A percentile compares a stretch with the other conserved stretches of the same genome.
phyloP scores from a whole-genome alignment of 371 early-diverging fungal genomes.

The Apophysomyces trapeziformis region DNA sequence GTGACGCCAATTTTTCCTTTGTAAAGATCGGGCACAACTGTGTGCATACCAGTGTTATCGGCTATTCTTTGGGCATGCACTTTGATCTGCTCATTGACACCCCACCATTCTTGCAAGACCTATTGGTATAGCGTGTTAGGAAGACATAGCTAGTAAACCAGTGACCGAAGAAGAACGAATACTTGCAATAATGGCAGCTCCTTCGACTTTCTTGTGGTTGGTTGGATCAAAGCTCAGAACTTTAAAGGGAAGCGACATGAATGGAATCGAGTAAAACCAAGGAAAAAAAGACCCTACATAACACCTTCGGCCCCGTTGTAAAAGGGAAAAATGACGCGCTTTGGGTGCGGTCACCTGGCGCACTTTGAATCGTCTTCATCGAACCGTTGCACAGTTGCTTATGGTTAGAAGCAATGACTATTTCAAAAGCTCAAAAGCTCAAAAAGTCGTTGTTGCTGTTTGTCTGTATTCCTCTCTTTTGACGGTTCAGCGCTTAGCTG shows the following conservation, averaged over 20 bases:
- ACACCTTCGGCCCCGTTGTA: not conserved
- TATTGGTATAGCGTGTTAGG: not conserved
- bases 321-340: too few species aligned
- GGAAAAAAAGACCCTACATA: not conserved
- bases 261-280: not conserved
- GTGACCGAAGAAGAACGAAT: not conserved
- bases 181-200: conserved; percentile 37
- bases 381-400: too few species aligned
- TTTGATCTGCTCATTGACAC: conserved; percentile 49
- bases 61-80: conserved; percentile 52
- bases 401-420: too few species aligned
- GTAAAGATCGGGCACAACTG: conserved; percentile 54
- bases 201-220: conserved; percentile 19
- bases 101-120: conserved; percentile 47
- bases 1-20: conserved; percentile 50
- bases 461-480: too few species aligned
- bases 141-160: not conserved
- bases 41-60: conserved; percentile 46
- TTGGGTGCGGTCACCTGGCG: too few species aligned
- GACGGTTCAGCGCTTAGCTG: too few species aligned
- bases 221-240: conserved; percentile 25
- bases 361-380: too few species aligned
- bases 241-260: conserved; percentile 22
- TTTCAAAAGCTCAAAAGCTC: too few species aligned
- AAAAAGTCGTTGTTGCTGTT: too few species aligned